A percentile compares a stretch with the other conserved stretches of the same genome.
These are phyloP conservation scores for Parascedosporium putredinis DNA, from an alignment of 2,329 filamentous ascomycete genomes.

Conservation along the genomic window DNA sequence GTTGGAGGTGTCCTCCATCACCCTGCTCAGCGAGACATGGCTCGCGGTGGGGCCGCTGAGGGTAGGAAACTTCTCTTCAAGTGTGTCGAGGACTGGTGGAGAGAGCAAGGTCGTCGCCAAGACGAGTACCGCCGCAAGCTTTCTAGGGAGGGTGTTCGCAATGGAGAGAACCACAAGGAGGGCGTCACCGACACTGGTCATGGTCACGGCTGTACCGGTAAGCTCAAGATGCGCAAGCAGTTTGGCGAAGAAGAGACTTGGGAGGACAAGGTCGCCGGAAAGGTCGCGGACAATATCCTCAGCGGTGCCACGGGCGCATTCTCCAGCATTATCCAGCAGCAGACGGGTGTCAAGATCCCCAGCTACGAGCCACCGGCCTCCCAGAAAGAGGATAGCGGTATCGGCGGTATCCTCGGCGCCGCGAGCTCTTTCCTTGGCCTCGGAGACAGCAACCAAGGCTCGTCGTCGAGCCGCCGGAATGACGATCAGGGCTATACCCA, in stretches of 20 bases:
- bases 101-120: slow-evolving; percentile 48
- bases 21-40: slow-evolving; percentile 63
- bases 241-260: slow-evolving; percentile 37
- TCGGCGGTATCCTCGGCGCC: slow-evolving; percentile 49
- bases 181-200: slow-evolving; percentile 76
- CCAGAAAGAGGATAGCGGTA: slow-evolving; percentile 46
- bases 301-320: slow-evolving; percentile 45
- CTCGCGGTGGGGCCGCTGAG: slow-evolving; percentile 59
- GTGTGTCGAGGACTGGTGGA: slow-evolving; percentile 80
- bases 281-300: slow-evolving; percentile 46
- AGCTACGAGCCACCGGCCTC: slow-evolving; percentile 19
- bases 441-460: slow-evolving; percentile 45
- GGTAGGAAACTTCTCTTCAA: slow-evolving; percentile 68
- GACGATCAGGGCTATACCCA: slow-evolving; percentile 53
- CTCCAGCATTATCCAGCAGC: slow-evolving; percentile 33
- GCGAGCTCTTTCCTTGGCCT: slow-evolving; percentile 33
- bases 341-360: slow-evolving; percentile 32
- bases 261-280: slow-evolving; percentile 46
- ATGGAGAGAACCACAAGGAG: slow-evolving; percentile 76
- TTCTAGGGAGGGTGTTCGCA: slow-evolving; percentile 64
- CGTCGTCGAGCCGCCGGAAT: slow-evolving; percentile 45
- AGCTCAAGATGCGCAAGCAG: slow-evolving; percentile 67
- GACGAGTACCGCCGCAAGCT: slow-evolving; percentile 64
- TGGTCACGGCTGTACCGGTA: slow-evolving; percentile 71
- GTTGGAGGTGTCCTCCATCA: slow-evolving; percentile 79